phyloP scores from a whole-genome alignment of 169 alveolate species.

The Eimeria acervulina region DNA sequence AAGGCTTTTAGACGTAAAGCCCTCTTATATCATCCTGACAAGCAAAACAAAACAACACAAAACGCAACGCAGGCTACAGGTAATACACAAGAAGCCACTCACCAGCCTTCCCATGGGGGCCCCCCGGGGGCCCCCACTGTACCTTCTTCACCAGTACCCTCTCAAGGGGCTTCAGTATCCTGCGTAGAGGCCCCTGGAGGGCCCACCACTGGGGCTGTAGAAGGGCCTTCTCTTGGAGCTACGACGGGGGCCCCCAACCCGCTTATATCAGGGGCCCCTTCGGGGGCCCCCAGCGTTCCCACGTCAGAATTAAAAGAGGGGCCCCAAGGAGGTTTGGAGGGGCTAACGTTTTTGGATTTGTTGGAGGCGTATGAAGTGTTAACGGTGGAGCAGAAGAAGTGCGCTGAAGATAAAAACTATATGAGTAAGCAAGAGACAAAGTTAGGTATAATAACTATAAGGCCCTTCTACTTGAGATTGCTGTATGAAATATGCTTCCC shows the following conservation, averaged over 20 bases:
- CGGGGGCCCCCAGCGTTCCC: conserved; percentile 7
- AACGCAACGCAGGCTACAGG: not conserved
- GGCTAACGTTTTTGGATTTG: not conserved
- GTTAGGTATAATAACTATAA: not conserved
- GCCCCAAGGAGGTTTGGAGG: not conserved
- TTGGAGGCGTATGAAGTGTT: conserved; percentile 6
- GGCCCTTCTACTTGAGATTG: not conserved
- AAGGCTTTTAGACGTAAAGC: conserved; percentile 1
- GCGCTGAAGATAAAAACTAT: not conserved
- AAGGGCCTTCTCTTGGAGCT: not conserved
- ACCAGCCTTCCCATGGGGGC: not conserved
- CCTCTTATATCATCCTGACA: conserved; percentile 25
- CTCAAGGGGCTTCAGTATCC: not conserved
- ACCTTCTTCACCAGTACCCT: not conserved
- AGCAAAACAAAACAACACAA: not conserved
- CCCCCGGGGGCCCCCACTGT: not conserved
- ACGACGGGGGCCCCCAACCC: not conserved
- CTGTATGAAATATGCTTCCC: not conserved
- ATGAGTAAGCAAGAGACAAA: not conserved
- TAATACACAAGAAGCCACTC: not conserved
- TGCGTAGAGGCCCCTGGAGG: not conserved
- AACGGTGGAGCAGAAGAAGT: not conserved
- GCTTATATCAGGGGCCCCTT: not conserved
- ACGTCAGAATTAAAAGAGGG: not conserved
- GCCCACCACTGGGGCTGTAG: not conserved